Percentiles rank a stretch among this genome's conserved stretches.
Evolutionary conservation across 345 rosid species (phyloP).

Genomic region (Microthlaspi erraticum): DNA sequence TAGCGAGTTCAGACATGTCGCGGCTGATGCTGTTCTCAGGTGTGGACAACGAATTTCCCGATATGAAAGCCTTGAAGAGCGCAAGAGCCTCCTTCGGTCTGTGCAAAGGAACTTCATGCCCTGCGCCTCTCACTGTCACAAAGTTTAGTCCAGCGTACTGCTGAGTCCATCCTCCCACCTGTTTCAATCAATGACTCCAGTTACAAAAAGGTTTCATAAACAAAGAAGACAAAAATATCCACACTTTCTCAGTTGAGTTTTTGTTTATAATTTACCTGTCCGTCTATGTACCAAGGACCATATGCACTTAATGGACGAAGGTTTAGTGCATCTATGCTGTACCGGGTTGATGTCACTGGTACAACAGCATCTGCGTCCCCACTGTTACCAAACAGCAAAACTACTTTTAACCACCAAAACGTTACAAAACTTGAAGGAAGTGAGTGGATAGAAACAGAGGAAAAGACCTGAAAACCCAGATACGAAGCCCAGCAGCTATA

Average conservation of each 20-base stretch:
- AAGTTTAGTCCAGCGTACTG: conserved; percentile 82
- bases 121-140: conserved; percentile 90
- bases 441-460: neutral
- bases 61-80: conserved; percentile 73
- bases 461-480: conserved; percentile 92
- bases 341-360: conserved; percentile 90
- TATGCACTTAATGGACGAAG: conserved; percentile 72
- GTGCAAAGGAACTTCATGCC: conserved; percentile 93
- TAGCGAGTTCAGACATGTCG: conserved; percentile 45
- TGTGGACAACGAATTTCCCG: conserved; percentile 64
- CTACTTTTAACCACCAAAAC: conserved; percentile 20
- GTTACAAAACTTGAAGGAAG: neutral
- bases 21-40: conserved; percentile 24
- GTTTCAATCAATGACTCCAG: conserved; percentile 37
- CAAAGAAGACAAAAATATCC: conserved; percentile 43
- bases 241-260: neutral
- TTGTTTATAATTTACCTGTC: conserved; percentile 67
- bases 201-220: neutral
- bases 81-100: conserved; percentile 76
- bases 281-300: conserved; percentile 83
- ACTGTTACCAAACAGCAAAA: conserved; percentile 45
- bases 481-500: conserved; percentile 72
- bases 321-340: conserved; percentile 77
- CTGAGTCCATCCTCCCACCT: conserved; percentile 98
- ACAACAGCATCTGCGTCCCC: conserved; percentile 92